phyloP scores from a whole-genome alignment of 1,284 basidiomycete genomes.

The Tylopilus sp. region DNA sequence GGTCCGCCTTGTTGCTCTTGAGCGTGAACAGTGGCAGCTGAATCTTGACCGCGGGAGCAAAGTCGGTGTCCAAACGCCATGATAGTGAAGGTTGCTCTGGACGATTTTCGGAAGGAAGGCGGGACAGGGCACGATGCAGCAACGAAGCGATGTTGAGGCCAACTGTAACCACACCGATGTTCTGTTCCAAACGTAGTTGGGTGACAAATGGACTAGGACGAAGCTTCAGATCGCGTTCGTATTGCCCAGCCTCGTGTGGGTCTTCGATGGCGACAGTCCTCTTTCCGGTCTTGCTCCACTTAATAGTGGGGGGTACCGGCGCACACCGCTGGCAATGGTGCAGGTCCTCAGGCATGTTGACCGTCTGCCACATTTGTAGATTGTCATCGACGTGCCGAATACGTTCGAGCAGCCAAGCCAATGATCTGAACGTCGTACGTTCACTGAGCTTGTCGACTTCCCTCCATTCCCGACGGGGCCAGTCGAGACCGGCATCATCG shows the following conservation, averaged over 20 bases:
- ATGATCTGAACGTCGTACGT: constrained; percentile 70
- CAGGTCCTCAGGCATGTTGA: constrained; percentile 41
- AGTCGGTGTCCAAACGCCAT: constrained; percentile 81
- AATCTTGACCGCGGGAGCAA: constrained; percentile 61
- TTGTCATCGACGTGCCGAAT: constrained; percentile 69
- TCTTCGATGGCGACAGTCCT: constrained; percentile 76
- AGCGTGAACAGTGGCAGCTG: constrained; percentile 64
- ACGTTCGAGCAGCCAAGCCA: constrained; percentile 86
- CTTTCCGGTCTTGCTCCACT: constrained; percentile 66
- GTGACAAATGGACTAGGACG: constrained; percentile 87
- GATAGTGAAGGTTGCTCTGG: constrained; percentile 55
- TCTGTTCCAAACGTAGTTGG: constrained; percentile 73
- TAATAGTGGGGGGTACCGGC: constrained; percentile 69
- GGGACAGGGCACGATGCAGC: constrained; percentile 81
- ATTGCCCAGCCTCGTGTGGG: constrained; percentile 77
- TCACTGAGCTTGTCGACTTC: constrained; percentile 86
- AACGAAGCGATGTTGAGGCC: constrained; percentile 87
- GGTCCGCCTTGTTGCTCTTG: constrained; percentile 75
- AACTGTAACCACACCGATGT: constrained; percentile 72
- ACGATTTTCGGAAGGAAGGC: constrained; percentile 63
- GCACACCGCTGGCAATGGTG: constrained; percentile 72
- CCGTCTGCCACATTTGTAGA: constrained; percentile 58
- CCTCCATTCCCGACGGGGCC: constrained; percentile 70
- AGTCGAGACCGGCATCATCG: constrained; percentile 68
- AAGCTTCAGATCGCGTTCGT: constrained; percentile 83